Evolutionary conservation across 768 basidiomycete species (phyloP), one percentile per base, ranked within the genome.

Genomic region (Boletus reticuloceps): DNA sequence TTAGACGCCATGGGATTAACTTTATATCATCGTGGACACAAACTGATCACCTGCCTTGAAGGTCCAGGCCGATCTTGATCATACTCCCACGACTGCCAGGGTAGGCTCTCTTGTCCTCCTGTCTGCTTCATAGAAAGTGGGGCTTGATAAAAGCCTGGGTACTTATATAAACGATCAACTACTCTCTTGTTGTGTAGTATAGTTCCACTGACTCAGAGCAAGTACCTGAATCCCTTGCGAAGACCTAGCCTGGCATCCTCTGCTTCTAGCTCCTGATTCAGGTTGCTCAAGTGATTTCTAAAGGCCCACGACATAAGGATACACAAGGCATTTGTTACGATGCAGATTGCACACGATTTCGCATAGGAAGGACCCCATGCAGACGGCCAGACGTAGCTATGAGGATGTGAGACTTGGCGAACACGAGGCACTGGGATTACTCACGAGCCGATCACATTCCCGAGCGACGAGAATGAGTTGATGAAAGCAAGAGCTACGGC

Each of bases 401-500:
- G 37, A 25, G 38, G 11, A 46, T 7, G 44, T 67, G 52, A 66
- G 58, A 46, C 11, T 2, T 22, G 25, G 38, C 31, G 10, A 12
- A 38, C 19, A 36, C 11, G 32, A 52, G 13, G 10, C 16, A 39
- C 11, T 9, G 39, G 27, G 22, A 44, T 22, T 27, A 81, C 83
- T 74, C 76, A 94, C 76, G 91, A 86, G 58, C 93, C 93, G 41
- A 84, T 74, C 40, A 96, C 78, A 72, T 95, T 95, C 1, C 94
- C 94, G 4, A 91, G 77, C 64, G 91, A 85, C 10, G 87, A 86
- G 64, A 91, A 83, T 40, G 86, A 82, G 69, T 94, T 93, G 63
- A 94, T 82, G 56, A 90, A 72, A 2, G 91, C 93, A 46, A 96
- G 77, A 13, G 87, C 87, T n/a, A 94, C 87, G 3, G 93, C 89